A percentile compares a stretch with the other conserved stretches of the same genome.
phyloP scores from a whole-genome alignment of 768 basidiomycete species.

The Mrakia hoshinonis region DNA sequence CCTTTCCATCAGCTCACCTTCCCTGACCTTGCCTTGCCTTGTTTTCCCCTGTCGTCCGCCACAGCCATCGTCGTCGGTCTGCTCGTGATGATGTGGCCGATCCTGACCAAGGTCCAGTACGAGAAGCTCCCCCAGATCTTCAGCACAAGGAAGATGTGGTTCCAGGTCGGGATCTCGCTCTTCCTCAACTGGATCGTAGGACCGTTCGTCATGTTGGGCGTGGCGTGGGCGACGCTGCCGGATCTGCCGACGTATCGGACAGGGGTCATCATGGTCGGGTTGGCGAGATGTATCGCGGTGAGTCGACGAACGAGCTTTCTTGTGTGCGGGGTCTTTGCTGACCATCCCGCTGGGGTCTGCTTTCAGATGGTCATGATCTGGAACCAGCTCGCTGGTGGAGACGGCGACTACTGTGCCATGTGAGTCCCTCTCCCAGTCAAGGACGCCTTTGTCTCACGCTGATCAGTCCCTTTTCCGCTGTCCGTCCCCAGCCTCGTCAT shows the following conservation, averaged over 20 bases:
- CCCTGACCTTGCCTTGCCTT: too few species aligned
- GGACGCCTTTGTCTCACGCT: too few species aligned
- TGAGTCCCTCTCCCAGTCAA: conserved; percentile 38
- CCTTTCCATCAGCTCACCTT: too few species aligned
- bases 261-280: conserved; percentile 74
- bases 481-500: conserved; percentile 62
- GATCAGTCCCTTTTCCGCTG: too few species aligned
- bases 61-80: conserved; percentile 74
- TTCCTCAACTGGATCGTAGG: conserved; percentile 71
- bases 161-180: conserved; percentile 60
- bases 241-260: conserved; percentile 59
- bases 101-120: conserved; percentile 49
- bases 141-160: conserved; percentile 51
- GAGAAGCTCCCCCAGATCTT: conserved; percentile 58
- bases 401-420: conserved; percentile 56
- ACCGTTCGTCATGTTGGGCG: conserved; percentile 67
- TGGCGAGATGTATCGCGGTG: conserved; percentile 44
- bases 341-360: too few species aligned
- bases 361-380: conserved; percentile 53
- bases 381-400: conserved; percentile 64
- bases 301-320: too few species aligned
- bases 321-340: too few species aligned
- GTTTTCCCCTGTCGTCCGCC: too few species aligned
- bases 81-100: conserved; percentile 82
- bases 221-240: conserved; percentile 77